Evolutionary conservation across 1,139 yeast genomes (phyloP).

Genomic region (Magnusiomyces fungicola): DNA sequence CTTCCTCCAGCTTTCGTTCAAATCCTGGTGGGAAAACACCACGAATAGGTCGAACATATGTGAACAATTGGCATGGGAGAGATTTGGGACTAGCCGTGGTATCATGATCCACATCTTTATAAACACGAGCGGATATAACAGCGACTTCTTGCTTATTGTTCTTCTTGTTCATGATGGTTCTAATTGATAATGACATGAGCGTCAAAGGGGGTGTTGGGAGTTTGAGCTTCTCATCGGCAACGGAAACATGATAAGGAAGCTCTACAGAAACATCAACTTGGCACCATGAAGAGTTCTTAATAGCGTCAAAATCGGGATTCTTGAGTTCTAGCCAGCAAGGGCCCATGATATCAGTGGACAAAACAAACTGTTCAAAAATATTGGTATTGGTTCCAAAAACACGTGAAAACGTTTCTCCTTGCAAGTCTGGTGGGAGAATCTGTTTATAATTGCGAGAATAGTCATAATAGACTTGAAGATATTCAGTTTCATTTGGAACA

Average conservation of each 20-base stretch:
- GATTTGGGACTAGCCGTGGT: conserved; percentile 30
- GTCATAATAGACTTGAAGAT: conserved; percentile 72
- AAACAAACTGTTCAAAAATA: conserved; percentile 78
- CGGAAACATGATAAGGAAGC: conserved; percentile 44
- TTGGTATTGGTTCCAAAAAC: conserved; percentile 75
- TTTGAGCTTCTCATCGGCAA: conserved; percentile 40
- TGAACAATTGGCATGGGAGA: conserved; percentile 33
- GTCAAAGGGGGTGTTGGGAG: conserved; percentile 57
- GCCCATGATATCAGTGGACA: conserved; percentile 85
- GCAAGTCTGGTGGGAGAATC: conserved; percentile 50
- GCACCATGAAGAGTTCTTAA: conserved; percentile 73
- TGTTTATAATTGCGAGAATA: conserved; percentile 34
- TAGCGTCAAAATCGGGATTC: conserved; percentile 51
- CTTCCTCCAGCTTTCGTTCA: conserved; percentile 34
- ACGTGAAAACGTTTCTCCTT: conserved; percentile 69
- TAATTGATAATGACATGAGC: conserved; percentile 67
- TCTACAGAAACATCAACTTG: conserved; percentile 60
- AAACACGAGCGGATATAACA: conserved; percentile 67
- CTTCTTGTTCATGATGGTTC: conserved; percentile 65
- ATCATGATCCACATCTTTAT: conserved; percentile 55
- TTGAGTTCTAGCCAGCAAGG: conserved; percentile 90
- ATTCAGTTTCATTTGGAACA: conserved; percentile 74
- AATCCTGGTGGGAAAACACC: conserved; percentile 69
- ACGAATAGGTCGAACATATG: conserved; percentile 67
- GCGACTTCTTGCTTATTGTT: conserved; percentile 81